Percentiles rank a stretch among this genome's conserved stretches.
Conservation (phyloP, 2,329 filamentous ascomycete species). For the Paracoccidioides lutzii region DNA sequence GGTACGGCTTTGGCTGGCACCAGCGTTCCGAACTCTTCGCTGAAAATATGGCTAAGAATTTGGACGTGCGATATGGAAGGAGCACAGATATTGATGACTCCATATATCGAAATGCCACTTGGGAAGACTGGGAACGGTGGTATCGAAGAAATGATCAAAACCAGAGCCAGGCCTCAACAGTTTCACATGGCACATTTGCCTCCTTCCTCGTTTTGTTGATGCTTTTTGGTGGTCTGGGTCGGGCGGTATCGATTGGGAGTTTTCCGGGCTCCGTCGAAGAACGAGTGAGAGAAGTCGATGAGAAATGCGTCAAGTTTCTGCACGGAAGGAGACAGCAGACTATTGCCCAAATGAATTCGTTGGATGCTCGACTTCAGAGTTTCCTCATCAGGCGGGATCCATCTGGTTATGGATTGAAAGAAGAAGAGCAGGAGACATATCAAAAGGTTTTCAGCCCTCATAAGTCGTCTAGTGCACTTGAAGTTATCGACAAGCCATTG, state of each 20-base stretch:
- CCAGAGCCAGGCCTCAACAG: slow-evolving; percentile 17
- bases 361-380: slow-evolving; percentile 56
- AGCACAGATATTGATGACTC: slow-evolving; percentile 29
- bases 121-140: slow-evolving; percentile 95
- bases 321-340: slow-evolving; percentile 41
- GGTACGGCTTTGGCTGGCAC: slow-evolving; percentile 68
- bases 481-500: neutral
- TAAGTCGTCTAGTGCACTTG: neutral
- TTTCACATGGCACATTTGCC: slow-evolving; percentile 70
- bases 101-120: slow-evolving; percentile 69
- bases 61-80: slow-evolving; percentile 19
- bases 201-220: slow-evolving; percentile 57
- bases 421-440: slow-evolving; percentile 32
- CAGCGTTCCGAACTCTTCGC: slow-evolving; percentile 22
- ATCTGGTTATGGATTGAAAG: slow-evolving; percentile 32
- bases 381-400: slow-evolving; percentile 66
- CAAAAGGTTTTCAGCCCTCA: slow-evolving; percentile 19
- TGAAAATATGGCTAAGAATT: slow-evolving; percentile 13
- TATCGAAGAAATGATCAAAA: slow-evolving; percentile 39
- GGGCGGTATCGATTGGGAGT: slow-evolving; percentile 56
- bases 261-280: slow-evolving; percentile 52
- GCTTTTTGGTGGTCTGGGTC: slow-evolving; percentile 56
- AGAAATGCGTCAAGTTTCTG: slow-evolving; percentile 47
- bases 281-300: slow-evolving; percentile 52
- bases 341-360: slow-evolving; percentile 34